Percentiles rank a stretch among this genome's conserved stretches.
Conservation (phyloP, 176 grass and related monocot genomes). For the Cymbopogon citratus region DNA sequence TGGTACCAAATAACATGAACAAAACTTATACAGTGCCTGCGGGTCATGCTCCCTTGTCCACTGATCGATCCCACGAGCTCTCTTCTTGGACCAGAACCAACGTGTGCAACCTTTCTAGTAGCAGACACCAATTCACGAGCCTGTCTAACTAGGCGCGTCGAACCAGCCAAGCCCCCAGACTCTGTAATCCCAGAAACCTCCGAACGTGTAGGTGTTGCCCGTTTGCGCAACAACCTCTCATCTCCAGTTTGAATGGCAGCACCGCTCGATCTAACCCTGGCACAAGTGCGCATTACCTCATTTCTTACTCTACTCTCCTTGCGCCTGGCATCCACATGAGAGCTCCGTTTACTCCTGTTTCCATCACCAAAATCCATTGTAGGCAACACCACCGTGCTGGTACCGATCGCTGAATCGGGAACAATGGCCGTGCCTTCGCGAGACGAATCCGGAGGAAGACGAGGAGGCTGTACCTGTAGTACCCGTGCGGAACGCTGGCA, state of each 20-base stretch:
- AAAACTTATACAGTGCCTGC: background rate
- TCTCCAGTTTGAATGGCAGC: conserved; percentile 12
- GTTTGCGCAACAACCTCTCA: conserved; percentile 44
- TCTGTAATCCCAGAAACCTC: background rate
- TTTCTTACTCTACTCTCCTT: conserved; percentile 3
- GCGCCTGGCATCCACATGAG: background rate
- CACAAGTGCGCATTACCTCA: background rate
- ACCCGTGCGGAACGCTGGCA: background rate
- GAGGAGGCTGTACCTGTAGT: background rate
- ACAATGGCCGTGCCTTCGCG: background rate
- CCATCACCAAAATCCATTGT: conserved; percentile 19
- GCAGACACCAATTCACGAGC: background rate
- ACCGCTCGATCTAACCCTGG: conserved; percentile 19
- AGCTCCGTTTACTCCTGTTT: conserved; percentile 15
- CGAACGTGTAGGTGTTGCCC: conserved; percentile 5
- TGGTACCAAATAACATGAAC: background rate
- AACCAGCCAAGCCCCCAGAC: background rate
- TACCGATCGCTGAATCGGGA: background rate
- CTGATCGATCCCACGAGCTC: conserved; percentile 1
- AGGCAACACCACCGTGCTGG: conserved; percentile 2
- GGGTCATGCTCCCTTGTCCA: background rate
- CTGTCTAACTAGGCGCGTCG: background rate
- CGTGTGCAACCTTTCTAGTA: background rate
- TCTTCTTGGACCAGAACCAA: conserved; percentile 14
- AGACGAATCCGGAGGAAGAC: background rate